Evolutionary conservation across 768 basidiomycete genomes (phyloP).

Genomic region (Omphalotus guepiniiformis): DNA sequence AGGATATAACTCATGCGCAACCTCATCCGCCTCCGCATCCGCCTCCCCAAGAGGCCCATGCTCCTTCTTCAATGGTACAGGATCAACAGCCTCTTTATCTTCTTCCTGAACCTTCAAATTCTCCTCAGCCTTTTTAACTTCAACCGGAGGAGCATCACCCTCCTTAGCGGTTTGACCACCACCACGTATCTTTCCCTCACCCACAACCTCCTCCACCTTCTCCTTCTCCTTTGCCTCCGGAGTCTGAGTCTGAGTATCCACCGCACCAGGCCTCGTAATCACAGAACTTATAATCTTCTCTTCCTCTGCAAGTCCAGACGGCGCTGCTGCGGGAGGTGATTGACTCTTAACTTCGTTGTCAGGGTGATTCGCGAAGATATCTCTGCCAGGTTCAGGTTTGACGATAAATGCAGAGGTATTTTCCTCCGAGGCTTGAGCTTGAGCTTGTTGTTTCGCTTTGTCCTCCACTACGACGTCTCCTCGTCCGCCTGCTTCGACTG

Average conservation of each 20-base stretch:
- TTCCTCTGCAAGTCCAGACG: conserved; percentile 17
- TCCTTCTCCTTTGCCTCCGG: conserved; percentile 6
- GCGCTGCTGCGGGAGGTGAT: conserved; percentile 11
- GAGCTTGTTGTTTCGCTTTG: conserved; percentile 18
- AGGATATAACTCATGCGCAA: conserved; percentile 51
- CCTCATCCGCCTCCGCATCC: conserved; percentile 48
- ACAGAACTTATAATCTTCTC: conserved; percentile 36
- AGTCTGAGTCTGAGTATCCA: not conserved
- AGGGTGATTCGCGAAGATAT: conserved; percentile 60
- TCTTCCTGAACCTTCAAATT: conserved; percentile 9
- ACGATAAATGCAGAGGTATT: conserved; percentile 39
- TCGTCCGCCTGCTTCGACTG: conserved; percentile 50
- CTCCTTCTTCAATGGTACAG: conserved; percentile 9
- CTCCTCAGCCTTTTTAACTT: conserved; percentile 10
- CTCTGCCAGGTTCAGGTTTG: conserved; percentile 67
- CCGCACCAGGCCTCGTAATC: conserved; percentile 8
- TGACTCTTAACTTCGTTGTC: conserved; percentile 48
- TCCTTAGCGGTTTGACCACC: no score
- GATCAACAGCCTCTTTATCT: no score
- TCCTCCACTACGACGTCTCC: conserved; percentile 52
- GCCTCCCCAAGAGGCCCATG: conserved; percentile 43
- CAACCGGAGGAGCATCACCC: conserved; percentile 1
- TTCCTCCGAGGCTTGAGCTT: conserved; percentile 16
- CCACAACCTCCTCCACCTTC: not conserved
- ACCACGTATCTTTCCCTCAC: no score